These are phyloP conservation scores for Westerdykella sp. DNA, from an alignment of 2,329 filamentous ascomycete genomes.

Conservation along the genomic window DNA sequence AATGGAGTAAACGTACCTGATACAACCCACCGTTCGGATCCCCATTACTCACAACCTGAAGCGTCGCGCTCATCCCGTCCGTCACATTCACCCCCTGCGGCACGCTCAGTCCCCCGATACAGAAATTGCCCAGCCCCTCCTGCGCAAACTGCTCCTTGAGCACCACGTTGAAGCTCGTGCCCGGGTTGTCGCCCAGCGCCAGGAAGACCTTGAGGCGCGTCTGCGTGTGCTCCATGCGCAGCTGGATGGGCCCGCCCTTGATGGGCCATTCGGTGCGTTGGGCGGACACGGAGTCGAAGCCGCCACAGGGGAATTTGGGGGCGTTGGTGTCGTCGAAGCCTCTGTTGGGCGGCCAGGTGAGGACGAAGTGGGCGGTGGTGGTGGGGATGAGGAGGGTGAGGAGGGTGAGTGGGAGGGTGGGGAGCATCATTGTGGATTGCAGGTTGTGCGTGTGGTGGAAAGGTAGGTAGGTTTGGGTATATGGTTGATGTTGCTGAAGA, in stretches of 20 bases:
- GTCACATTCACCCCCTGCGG: slow-evolving; percentile 46
- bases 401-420: slow-evolving; percentile 9
- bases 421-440: slow-evolving; percentile 24
- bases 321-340: slow-evolving; percentile 46
- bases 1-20: slow-evolving; percentile 41
- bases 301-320: slow-evolving; percentile 46
- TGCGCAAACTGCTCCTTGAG: slow-evolving; percentile 57
- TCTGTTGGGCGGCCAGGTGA: slow-evolving; percentile 48
- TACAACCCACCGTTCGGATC: slow-evolving; percentile 57
- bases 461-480: not conserved
- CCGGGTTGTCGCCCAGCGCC: slow-evolving; percentile 47
- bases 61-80: slow-evolving; percentile 58
- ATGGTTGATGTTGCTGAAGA: no score
- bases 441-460: not conserved
- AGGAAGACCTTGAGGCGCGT: slow-evolving; percentile 50
- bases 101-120: slow-evolving; percentile 54
- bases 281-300: slow-evolving; percentile 39
- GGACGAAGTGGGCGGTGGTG: slow-evolving; percentile 50
- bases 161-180: slow-evolving; percentile 62
- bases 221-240: slow-evolving; percentile 49
- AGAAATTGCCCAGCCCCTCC: slow-evolving; percentile 59
- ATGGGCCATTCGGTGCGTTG: slow-evolving; percentile 46
- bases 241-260: slow-evolving; percentile 46
- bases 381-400: slow-evolving; percentile 40
- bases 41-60: slow-evolving; percentile 64